These are phyloP conservation scores for Candida sithepensis DNA, from an alignment of 805 yeast species.

Conservation along the genomic window DNA sequence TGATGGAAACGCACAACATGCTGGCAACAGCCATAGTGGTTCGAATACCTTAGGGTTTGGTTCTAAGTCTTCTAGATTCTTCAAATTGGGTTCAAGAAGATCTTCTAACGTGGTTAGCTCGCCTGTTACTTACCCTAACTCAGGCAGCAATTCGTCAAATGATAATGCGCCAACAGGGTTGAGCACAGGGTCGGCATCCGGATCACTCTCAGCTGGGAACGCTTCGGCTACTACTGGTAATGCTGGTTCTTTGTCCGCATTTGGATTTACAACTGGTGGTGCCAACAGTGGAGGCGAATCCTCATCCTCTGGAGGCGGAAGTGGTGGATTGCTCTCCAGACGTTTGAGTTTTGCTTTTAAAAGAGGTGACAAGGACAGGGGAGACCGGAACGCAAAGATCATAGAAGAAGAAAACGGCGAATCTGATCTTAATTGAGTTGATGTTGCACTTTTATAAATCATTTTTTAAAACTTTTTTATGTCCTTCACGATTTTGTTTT, in stretches of 20 bases:
- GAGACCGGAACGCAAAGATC: constrained; percentile 14
- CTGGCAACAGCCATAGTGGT: constrained; percentile 1
- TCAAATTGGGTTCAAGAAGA: constrained; percentile 28
- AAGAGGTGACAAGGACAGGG: constrained; percentile 27
- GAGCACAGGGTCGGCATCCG: constrained; percentile 1
- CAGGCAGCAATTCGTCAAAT: constrained; percentile 1
- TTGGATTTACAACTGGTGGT: background rate
- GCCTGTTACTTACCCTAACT: too few relatives aligned
- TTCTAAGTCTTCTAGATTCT: constrained; percentile 30
- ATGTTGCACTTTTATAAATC: background rate
- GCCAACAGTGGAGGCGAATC: background rate
- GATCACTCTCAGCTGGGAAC: background rate
- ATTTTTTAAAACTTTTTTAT: background rate
- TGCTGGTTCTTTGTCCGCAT: background rate
- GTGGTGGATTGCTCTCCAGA: constrained; percentile 19
- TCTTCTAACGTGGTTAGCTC: constrained; percentile 16
- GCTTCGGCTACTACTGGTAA: background rate
- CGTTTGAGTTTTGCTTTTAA: constrained; percentile 31
- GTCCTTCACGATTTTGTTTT: background rate
- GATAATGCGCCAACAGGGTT: background rate
- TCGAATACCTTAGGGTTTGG: constrained; percentile 19
- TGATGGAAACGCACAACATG: too few relatives aligned
- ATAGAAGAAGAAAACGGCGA: constrained; percentile 17
- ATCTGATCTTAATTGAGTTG: constrained; percentile 2
- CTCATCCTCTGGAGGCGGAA: constrained; percentile 1